Conservation (phyloP, 1,139 yeast species). For the Kazachstania sp. region DNA sequence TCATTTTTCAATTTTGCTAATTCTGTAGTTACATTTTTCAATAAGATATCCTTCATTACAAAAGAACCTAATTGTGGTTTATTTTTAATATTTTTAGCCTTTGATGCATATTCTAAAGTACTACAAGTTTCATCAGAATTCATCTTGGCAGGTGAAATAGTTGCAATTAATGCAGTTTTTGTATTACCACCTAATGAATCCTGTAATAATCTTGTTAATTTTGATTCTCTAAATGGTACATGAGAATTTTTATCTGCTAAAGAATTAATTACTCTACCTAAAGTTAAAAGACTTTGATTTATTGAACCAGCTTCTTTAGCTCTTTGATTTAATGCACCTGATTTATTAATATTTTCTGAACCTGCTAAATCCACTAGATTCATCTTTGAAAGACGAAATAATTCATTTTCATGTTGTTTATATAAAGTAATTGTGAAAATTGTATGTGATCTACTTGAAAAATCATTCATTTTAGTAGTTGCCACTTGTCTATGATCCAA, state of each 20-base stretch:
- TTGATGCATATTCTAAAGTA: slow-evolving; percentile 57
- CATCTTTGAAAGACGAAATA: slow-evolving; percentile 53
- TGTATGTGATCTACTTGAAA: slow-evolving; percentile 66
- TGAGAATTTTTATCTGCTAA: slow-evolving; percentile 40
- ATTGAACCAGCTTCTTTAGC: slow-evolving; percentile 65
- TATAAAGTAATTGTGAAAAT: slow-evolving; percentile 56
- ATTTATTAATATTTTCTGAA: slow-evolving; percentile 56
- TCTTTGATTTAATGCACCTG: slow-evolving; percentile 50
- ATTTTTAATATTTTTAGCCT: slow-evolving; percentile 56
- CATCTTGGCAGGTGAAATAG: slow-evolving; percentile 57
- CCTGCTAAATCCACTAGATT: slow-evolving; percentile 76
- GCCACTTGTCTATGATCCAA: slow-evolving; percentile 54
- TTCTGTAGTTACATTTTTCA: slow-evolving; percentile 50
- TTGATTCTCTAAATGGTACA: slow-evolving; percentile 60
- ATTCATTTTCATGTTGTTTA: slow-evolving; percentile 36
- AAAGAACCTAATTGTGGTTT: slow-evolving; percentile 45
- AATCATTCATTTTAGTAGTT: slow-evolving; percentile 59
- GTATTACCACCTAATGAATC: slow-evolving; percentile 64
- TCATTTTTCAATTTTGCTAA: slow-evolving; percentile 49
- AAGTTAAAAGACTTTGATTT: slow-evolving; percentile 54
- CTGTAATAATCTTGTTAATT: slow-evolving; percentile 52
- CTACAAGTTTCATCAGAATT: slow-evolving; percentile 56
- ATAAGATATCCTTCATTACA: slow-evolving; percentile 45
- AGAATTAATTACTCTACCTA: slow-evolving; percentile 57
- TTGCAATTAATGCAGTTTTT: slow-evolving; percentile 56